Evolutionary conservation across 2,329 filamentous ascomycete genomes (phyloP).

Genomic region (Neodidymelliopsis sp.): DNA sequence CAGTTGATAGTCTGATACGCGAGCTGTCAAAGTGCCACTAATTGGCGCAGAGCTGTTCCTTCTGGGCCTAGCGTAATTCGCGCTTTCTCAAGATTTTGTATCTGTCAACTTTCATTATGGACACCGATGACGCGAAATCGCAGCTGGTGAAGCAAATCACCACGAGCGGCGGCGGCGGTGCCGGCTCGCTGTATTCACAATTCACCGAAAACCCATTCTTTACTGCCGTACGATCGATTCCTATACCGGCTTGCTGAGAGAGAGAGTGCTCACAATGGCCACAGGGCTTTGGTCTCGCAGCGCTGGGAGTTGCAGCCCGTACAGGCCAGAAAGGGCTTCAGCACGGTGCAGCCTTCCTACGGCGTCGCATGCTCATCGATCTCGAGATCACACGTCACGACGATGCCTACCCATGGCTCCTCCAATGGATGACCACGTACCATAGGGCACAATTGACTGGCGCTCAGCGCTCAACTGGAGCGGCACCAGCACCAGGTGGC

Average conservation of each 20-base stretch:
- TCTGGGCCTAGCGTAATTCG: constrained; percentile 25
- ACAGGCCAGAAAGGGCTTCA: constrained; percentile 81
- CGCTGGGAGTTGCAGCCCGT: constrained; percentile 81
- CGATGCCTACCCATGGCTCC: constrained; percentile 90
- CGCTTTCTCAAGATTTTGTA: constrained; percentile 20
- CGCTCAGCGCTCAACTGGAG: constrained; percentile 32
- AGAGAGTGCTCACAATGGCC: constrained; percentile 41
- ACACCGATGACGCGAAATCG: constrained; percentile 47
- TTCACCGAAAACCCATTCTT: constrained; percentile 62
- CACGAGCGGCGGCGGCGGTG: constrained; percentile 39
- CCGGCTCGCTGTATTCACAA: constrained; percentile 54
- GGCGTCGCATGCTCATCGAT: constrained; percentile 87
- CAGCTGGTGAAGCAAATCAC: constrained; percentile 49
- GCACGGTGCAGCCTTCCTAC: constrained; percentile 74
- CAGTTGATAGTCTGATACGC: constrained; percentile 4
- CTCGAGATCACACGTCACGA: constrained; percentile 96
- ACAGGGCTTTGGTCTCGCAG: constrained; percentile 86
- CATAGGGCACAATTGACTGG: constrained; percentile 68
- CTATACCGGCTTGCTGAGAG: constrained; percentile 51
- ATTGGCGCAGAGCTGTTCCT: constrained; percentile 14
- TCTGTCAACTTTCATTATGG: constrained; percentile 35
- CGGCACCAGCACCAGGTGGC: constrained; percentile 38
- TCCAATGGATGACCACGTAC: constrained; percentile 91
- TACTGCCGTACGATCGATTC: constrained; percentile 57
- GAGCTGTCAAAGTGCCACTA: constrained; percentile 12